phyloP scores from a whole-genome alignment of 75 land plant genomes.

The Selaginella moellendorffii region DNA sequence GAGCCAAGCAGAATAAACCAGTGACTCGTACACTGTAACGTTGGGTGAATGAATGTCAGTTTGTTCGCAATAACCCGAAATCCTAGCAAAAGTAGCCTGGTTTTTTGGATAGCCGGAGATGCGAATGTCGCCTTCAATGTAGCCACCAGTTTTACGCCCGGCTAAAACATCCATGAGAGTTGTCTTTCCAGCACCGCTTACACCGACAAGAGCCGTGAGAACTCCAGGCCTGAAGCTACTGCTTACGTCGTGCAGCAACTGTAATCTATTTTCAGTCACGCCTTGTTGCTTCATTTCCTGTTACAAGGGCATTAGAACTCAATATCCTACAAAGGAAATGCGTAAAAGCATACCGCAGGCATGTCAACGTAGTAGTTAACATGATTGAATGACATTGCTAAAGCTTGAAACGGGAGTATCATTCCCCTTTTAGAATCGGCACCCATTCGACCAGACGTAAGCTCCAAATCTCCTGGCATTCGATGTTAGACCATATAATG shows the following conservation, averaged over 20 bases:
- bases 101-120: conserved; percentile 33
- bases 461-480: too few relatives aligned
- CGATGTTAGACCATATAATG: too few relatives aligned
- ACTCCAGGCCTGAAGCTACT: conserved; percentile 42
- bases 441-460: too few relatives aligned
- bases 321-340: too few relatives aligned
- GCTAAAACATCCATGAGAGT: conserved; percentile 15
- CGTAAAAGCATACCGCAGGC: conserved; percentile 22
- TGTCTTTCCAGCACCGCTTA: conserved; percentile 45
- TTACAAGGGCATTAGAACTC: too few relatives aligned
- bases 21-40: conserved; percentile 32
- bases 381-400: conserved; percentile 22
- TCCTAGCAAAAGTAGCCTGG: conserved; percentile 31
- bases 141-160: conserved; percentile 2
- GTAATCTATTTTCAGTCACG: conserved; percentile 25
- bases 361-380: conserved; percentile 34
- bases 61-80: conserved; percentile 34
- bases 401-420: conserved; percentile 31
- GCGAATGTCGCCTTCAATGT: conserved; percentile 24
- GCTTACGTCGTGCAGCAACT: conserved; percentile 33
- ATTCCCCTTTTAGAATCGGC: conserved; percentile 20
- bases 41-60: conserved; percentile 34
- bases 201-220: conserved; percentile 39
- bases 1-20: conserved; percentile 31
- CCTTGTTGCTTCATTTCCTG: conserved; percentile 36